phyloP scores from a whole-genome alignment of 2,329 filamentous ascomycete species.

The Colletotrichum brevisporum region DNA sequence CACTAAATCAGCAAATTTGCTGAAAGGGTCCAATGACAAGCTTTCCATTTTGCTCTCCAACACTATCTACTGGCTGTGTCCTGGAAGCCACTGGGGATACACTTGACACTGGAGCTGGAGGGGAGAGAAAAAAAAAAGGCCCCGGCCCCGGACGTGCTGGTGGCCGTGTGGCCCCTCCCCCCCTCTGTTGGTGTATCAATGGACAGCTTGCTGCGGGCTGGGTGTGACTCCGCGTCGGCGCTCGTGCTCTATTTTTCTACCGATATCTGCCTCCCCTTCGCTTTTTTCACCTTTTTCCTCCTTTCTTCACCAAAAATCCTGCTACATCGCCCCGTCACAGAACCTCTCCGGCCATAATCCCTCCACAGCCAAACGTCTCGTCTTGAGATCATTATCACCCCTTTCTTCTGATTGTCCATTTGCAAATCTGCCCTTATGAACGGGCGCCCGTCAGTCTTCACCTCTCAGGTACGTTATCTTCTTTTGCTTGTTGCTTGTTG shows the following conservation, averaged over 20 bases:
- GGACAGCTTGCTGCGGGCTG: neutral
- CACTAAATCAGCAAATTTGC: conserved; percentile 27
- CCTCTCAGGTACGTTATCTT: conserved; percentile 79
- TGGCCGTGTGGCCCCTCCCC: neutral
- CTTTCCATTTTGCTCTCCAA: conserved; percentile 33
- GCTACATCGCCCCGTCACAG: conserved; percentile 33
- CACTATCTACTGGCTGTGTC: conserved; percentile 22
- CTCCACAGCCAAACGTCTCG: conserved; percentile 36
- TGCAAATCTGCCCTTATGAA: conserved; percentile 81
- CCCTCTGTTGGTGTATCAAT: neutral
- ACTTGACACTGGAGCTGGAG: too few relatives aligned
- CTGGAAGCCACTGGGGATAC: neutral
- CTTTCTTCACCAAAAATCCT: conserved; percentile 29
- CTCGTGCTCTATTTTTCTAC: conserved; percentile 37
- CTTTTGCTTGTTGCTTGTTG: neutral
- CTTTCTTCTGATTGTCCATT: conserved; percentile 48
- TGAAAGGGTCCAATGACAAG: conserved; percentile 41
- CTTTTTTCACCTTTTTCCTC: conserved; percentile 40
- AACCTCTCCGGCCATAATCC: conserved; percentile 34
- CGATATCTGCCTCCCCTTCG: conserved; percentile 29
- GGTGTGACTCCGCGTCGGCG: conserved; percentile 34
- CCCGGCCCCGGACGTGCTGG: neutral
- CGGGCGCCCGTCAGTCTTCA: conserved; percentile 87
- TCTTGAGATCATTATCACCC: conserved; percentile 39
- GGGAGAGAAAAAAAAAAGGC: neutral